Percentiles rank a stretch among this genome's conserved stretches.
Conservation (phyloP, 306 rosid genomes). For the Inga oerstediana region DNA sequence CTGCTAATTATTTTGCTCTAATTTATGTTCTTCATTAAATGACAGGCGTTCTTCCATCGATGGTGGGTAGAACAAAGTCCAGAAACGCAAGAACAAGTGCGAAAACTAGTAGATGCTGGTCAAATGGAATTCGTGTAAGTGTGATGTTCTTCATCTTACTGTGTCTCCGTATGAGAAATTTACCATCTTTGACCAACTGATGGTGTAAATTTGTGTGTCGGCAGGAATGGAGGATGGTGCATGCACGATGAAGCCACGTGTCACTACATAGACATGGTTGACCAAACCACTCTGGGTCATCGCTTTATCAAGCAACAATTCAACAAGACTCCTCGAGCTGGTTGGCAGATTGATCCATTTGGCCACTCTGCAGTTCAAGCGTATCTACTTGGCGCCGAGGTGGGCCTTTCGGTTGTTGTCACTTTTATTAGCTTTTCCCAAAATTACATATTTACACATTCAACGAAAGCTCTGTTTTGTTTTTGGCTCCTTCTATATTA, state of each 20-base stretch:
- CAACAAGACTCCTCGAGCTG: conserved; percentile 72
- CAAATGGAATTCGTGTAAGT: conserved; percentile 78
- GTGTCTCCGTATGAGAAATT: not conserved
- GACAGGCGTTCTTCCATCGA: conserved; percentile 74
- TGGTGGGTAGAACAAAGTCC: conserved; percentile 84
- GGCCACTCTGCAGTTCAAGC: conserved; percentile 95
- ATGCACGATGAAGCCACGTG: conserved; percentile 97
- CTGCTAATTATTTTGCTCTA: not conserved
- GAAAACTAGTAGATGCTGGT: conserved; percentile 62
- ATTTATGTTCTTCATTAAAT: not conserved
- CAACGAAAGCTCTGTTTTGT: not conserved
- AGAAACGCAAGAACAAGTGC: conserved; percentile 58
- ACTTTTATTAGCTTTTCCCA: not conserved
- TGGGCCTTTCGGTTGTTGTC: conserved; percentile 12
- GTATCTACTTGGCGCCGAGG: conserved; percentile 82
- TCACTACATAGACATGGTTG: conserved; percentile 94
- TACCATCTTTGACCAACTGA: not conserved
- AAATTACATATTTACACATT: not conserved
- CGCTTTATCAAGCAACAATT: conserved; percentile 61
- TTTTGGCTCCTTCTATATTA: not conserved
- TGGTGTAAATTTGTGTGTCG: conserved; percentile 6
- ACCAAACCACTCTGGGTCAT: conserved; percentile 89
- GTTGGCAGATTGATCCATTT: conserved; percentile 95
- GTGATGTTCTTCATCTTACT: not conserved
- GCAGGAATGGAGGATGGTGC: conserved; percentile 96